A percentile compares a stretch with the other conserved stretches of the same genome.
These are phyloP conservation scores for Plectosphaerella sp. DNA, from an alignment of 2,329 filamentous ascomycete species.

Conservation along the genomic window DNA sequence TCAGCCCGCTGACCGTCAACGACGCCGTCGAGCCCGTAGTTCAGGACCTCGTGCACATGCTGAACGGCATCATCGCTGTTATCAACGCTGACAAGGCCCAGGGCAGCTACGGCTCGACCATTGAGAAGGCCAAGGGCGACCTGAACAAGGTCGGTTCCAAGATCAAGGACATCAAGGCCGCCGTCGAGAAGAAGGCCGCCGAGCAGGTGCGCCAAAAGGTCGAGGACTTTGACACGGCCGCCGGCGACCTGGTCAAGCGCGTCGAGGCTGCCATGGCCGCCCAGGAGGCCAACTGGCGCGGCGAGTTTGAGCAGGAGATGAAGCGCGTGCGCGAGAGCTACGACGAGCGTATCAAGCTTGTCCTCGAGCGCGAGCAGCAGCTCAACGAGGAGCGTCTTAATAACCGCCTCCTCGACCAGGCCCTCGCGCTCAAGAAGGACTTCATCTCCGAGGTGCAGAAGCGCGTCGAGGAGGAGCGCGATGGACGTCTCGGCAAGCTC, in stretches of 20 bases:
- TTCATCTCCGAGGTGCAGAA: slow-evolving; percentile 75
- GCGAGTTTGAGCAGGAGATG: slow-evolving; percentile 84
- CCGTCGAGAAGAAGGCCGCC: slow-evolving; percentile 67
- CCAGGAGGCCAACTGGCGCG: slow-evolving; percentile 78
- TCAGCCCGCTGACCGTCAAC: slow-evolving; percentile 73
- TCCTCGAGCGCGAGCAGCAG: slow-evolving; percentile 74
- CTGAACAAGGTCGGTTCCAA: slow-evolving; percentile 73
- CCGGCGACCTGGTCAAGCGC: slow-evolving; percentile 81
- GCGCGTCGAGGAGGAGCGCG: slow-evolving; percentile 83
- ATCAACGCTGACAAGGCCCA: slow-evolving; percentile 83
- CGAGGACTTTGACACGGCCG: slow-evolving; percentile 79
- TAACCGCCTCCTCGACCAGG: slow-evolving; percentile 87
- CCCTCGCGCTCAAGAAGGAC: slow-evolving; percentile 78
- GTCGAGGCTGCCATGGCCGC: slow-evolving; percentile 77
- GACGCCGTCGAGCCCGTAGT: slow-evolving; percentile 82
- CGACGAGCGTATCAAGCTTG: slow-evolving; percentile 71
- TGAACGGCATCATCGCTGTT: slow-evolving; percentile 93
- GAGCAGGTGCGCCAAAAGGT: slow-evolving; percentile 68
- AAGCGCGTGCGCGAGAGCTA: slow-evolving; percentile 74
- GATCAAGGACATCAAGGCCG: slow-evolving; percentile 69
- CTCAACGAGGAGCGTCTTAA: slow-evolving; percentile 77
- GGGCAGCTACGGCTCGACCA: slow-evolving; percentile 70
- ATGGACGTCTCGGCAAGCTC: slow-evolving; percentile 81
- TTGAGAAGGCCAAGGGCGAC: slow-evolving; percentile 82
- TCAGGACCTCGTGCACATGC: slow-evolving; percentile 88